Evolutionary conservation across 208 protist genomes (phyloP), one percentile per base, ranked within the genome.

Genomic region (Acanthamoeba divionensis): DNA sequence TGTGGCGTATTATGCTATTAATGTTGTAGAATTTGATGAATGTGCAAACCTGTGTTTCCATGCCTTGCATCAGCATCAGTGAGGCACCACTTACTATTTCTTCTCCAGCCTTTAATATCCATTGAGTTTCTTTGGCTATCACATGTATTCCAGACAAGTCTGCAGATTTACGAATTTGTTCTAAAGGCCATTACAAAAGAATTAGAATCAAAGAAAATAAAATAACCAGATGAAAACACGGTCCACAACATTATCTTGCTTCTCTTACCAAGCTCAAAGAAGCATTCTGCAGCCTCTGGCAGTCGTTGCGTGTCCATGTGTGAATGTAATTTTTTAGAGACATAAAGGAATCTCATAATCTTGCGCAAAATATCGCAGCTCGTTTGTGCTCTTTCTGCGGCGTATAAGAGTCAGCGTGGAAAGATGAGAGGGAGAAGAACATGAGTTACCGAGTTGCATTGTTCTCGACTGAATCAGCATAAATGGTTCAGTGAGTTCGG

Each of bases 271-370:
- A 93, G 83, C 48, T 93, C 91, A 62, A 88, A 71, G 44, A 93
- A 82, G 26, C 79, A 90, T 69, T 91, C 83, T 18, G 91, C 91
- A 18, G 91, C 80, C 80, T 93, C 91, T n/a, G 88, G 55, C 73
- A 93, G 21, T 33, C 90, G 82, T 73, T 91, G 75, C 38, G 47
- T 31, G 47, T 83, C 89, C 10, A 93, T n/a, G 71, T 93, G 65
- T 29, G 36, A 86, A 41, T 86, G 90, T 47, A 93, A 48, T 48
- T 91, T 91, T 21, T 90, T 93, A 18, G 91, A 24, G 1, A 91
- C 38, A 48, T 38, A 55, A 26, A 90, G 55, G 54, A 91, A 93
- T 57, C 91, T 8, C 57, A 73, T 90, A 18, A 93, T 55, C 8
- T 90, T 63, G 24, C 91, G 12, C 41, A 93, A 29, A 5, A 93